A percentile compares a stretch with the other conserved stretches of the same genome.
These are phyloP conservation scores for Zhuliangozyma parablackwelliae DNA, from an alignment of 1,139 yeast genomes.

Conservation along the genomic window DNA sequence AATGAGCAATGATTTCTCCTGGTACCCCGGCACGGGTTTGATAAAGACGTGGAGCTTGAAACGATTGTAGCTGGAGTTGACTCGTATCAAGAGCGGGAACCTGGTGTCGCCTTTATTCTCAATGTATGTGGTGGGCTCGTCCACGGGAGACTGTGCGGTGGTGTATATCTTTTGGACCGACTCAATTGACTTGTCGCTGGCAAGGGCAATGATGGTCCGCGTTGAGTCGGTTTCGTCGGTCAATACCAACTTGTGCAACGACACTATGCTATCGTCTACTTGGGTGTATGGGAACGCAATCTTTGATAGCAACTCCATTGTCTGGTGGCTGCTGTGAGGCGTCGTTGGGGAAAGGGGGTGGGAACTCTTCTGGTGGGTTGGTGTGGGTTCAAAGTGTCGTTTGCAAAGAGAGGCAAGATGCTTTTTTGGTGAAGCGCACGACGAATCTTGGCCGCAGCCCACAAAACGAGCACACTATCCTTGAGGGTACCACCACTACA, in stretches of 20 bases:
- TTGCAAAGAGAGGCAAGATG: too few relatives aligned
- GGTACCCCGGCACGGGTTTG: constrained; percentile 8
- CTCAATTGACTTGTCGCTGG: constrained; percentile 13
- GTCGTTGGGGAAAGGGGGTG: too few relatives aligned
- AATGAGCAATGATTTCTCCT: constrained; percentile 20
- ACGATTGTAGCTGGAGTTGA: constrained; percentile 18
- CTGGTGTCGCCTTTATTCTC: constrained; percentile 16
- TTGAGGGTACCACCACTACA: too few relatives aligned
- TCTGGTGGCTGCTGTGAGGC: too few relatives aligned
- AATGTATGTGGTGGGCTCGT: constrained; percentile 20
- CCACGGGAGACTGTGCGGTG: constrained; percentile 9
- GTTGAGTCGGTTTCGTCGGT: constrained; percentile 19
- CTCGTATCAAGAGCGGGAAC: constrained; percentile 25
- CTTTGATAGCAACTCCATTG: constrained; percentile 9
- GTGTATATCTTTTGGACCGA: constrained; percentile 13
- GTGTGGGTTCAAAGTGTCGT: too few relatives aligned
- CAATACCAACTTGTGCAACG: constrained; percentile 20
- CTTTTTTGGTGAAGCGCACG: too few relatives aligned
- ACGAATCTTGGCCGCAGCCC: too few relatives aligned
- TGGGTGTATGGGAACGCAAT: constrained; percentile 26
- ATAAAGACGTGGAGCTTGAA: constrained; percentile 27
- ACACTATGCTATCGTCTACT: constrained; percentile 11
- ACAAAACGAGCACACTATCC: too few relatives aligned
- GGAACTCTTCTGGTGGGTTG: too few relatives aligned
- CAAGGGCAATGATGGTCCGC: constrained; percentile 17